Percentiles rank a stretch among this genome's conserved stretches.
These are phyloP conservation scores for Glomus cerebriforme DNA, from an alignment of 192 early-diverging fungal genomes.

Conservation along the genomic window DNA sequence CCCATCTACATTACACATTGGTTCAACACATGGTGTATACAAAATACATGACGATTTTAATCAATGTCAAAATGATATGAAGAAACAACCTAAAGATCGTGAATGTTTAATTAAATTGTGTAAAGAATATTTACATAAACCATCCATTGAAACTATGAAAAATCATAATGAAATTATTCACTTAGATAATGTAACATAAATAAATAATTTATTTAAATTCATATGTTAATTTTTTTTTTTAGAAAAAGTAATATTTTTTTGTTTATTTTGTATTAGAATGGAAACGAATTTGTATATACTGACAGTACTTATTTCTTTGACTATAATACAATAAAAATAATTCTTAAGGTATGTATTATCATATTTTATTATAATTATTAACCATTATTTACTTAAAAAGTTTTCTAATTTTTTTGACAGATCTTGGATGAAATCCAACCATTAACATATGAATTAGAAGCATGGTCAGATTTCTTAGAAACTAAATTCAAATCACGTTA, in stretches of 20 bases:
- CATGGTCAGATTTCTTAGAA: conserved; percentile 46
- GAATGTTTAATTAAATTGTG: conserved; percentile 36
- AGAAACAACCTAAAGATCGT: conserved; percentile 20
- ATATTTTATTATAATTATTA: not conserved
- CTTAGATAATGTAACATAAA: not conserved
- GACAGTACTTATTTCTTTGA: conserved; percentile 49
- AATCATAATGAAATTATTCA: conserved; percentile 20
- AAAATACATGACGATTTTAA: conserved; percentile 35
- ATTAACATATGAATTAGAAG: conserved; percentile 41
- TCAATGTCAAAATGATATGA: conserved; percentile 14
- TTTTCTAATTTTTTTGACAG: not conserved
- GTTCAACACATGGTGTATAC: conserved; percentile 46
- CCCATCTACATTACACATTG: conserved; percentile 41
- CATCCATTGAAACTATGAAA: conserved; percentile 33
- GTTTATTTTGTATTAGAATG: not conserved
- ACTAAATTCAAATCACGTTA: conserved; percentile 7
- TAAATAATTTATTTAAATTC: not conserved
- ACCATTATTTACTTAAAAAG: not conserved
- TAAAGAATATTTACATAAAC: conserved; percentile 43
- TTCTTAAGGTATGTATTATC: conserved; percentile 36
- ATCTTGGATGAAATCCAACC: conserved; percentile 9
- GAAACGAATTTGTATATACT: conserved; percentile 39
- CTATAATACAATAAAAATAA: conserved; percentile 34
- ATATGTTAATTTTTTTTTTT: not conserved
- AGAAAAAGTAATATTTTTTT: not conserved